phyloP scores from a whole-genome alignment of 495 filamentous ascomycete species.

The Aspergillus avenaceus region DNA sequence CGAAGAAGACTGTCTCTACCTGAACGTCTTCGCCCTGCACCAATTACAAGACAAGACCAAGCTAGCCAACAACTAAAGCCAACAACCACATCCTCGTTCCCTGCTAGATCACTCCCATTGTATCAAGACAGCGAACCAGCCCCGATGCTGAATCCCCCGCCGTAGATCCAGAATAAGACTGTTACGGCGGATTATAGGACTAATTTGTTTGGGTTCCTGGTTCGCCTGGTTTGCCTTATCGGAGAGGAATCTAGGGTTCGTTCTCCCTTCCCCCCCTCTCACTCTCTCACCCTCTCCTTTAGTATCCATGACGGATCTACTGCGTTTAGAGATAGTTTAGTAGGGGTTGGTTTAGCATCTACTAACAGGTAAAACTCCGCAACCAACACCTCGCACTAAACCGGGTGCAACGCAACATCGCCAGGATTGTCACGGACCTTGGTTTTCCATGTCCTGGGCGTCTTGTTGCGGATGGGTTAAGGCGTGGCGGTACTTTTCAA shows the following conservation, averaged over 20 bases:
- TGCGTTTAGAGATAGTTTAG: too few species aligned
- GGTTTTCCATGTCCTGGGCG: slow-evolving; percentile 20
- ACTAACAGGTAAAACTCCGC: slow-evolving; percentile 6
- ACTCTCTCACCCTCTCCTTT: too few species aligned
- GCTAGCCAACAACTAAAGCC: slow-evolving; percentile 28
- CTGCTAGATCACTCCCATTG: slow-evolving; percentile 16
- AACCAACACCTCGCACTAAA: slow-evolving; percentile 35
- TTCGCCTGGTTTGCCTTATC: slow-evolving; percentile 11
- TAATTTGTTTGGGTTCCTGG: slow-evolving; percentile 36
- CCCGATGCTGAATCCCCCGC: too few species aligned
- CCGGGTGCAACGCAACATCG: slow-evolving; percentile 31
- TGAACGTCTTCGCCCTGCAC: slow-evolving; percentile 32
- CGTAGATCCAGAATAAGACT: too few species aligned
- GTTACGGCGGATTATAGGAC: slow-evolving; percentile 28
- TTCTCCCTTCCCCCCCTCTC: too few species aligned
- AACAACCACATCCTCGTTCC: slow-evolving; percentile 14
- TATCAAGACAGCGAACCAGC: slow-evolving; percentile 27
- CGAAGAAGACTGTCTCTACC: slow-evolving; percentile 49
- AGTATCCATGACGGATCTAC: too few species aligned
- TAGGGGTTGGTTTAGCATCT: not conserved
- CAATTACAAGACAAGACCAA: slow-evolving; percentile 15
- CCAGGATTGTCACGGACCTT: slow-evolving; percentile 21
- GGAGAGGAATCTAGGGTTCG: slow-evolving; percentile 23
- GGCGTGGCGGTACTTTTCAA: slow-evolving; percentile 31
- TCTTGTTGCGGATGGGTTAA: slow-evolving; percentile 18